Evolutionary conservation across 495 filamentous ascomycete genomes (phyloP), one percentile per base, ranked within the genome.

Genomic region (Podospora bellae-mahoneyi): DNA sequence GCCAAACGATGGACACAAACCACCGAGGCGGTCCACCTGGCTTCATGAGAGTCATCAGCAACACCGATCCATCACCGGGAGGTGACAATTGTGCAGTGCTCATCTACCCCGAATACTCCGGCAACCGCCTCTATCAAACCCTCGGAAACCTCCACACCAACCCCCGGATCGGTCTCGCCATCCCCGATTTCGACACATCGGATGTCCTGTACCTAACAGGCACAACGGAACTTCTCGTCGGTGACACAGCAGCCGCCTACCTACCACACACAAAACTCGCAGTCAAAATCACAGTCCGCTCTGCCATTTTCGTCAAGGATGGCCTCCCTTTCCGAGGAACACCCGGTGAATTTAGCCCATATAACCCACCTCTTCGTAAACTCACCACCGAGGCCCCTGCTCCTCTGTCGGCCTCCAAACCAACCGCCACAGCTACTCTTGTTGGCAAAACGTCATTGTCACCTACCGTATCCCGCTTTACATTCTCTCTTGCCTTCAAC

Each of bases 1-100:
- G 84, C n/a, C 72, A 75, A 23, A 88, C 87, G 70, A 94, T 96
- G 92, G 92, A 94, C 75, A 90, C 89, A n/a, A 95, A 95, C 73
- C 87, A 91, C 69, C 86, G 92, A 27, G 92, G 92, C 53, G 92
- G 92, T 0, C 83, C 90, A 5, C 81, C 83, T 26, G 92, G 92
- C 2, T 93, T 94, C 76, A 79, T 92, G 7, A 84, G 91, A 27
- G 79, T 93, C 27, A 64, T 88, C 0, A 81, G 80, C 28, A 90
- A 91, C 73, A 67, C 77, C 2, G 72, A 67, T 4, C 30, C 59
- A 28, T 48, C 39, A 48, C 6, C 39, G 0, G 15, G 39, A 48
- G 39, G 9, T 48, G 15, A 2, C 39, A 85, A 81, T 0, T 75
- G 72, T 4, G 72, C 73, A 4, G 83, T 84, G 3, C 72, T 94